Base-by-base conservation (phyloP, 2,329 filamentous ascomycete species). In the Fusarium sp. region DNA sequence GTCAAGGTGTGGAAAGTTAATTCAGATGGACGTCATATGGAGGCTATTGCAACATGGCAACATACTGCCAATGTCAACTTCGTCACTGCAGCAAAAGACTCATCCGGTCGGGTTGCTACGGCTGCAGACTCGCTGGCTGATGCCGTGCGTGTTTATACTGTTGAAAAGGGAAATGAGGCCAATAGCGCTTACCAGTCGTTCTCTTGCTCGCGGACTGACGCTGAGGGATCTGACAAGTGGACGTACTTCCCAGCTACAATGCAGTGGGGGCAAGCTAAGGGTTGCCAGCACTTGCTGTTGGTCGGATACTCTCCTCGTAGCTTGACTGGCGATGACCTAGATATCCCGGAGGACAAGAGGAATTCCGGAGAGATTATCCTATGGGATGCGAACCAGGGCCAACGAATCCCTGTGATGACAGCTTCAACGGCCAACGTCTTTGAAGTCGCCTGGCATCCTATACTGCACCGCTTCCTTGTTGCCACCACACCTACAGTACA, bases 221-320 rank as follows among this genome's bases (percentile, higher is more conserved):
- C 76, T 8, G 67, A 76, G 37, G 68, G 65, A 11, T 76, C 75
- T 7, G 81, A 83, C 10, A 84, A 83, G 53, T 90, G 88, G 88
- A 85, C 85, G 0, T 90, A 90, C 70, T 88, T 82, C 59, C 88
- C 88, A 1, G 86, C 88, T 0, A 88, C 88, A 0, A 85, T 90
- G 74, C 86, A 87, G 71, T 90, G 88, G 88, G 88, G 87, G 0
- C 73, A 80, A 24, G 78, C 81, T 2, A 63, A 74, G 0, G 74
- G 68, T 1, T 83, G 84, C 3, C 77, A 78, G 2, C 83, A 89
- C 65, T 77, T 89, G 8, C 79, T 90, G 0, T 78, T 89, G 0
- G 85, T 90, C 2, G 88, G 88, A 10, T 90, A 89, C 74, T 90
- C 88, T 7, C 88, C 88, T 3, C 81, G 88, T 17, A 84, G 84